Base-by-base conservation (phyloP, 805 yeast species). In the Debaryomyces hansenii region DNA sequence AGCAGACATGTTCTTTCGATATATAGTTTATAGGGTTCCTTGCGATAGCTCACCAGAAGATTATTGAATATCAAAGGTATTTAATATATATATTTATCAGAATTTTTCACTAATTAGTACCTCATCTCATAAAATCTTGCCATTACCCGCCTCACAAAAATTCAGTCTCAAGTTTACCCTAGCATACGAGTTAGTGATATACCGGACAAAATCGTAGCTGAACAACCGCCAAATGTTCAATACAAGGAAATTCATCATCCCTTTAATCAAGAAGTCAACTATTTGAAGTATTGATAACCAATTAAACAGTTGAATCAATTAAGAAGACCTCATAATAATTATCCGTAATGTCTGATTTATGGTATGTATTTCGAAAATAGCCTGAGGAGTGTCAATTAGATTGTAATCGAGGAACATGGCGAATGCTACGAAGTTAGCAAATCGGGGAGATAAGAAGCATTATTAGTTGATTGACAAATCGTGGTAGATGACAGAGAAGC, bases 341-440 rank as follows among this genome's bases (percentile, higher is more conserved):
- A 46, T 49, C 60, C 44, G 67, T 57, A 60, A 83, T 83, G 87
- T 80, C 88, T 68, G 88, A 83, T 70, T 84, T 83, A 75, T 84
- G 88, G 88, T 84, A 80, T 60, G 88, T 78, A 40, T 32, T 14
- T 16, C 27, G 2, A 24, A 20, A 15, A 39, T n/a, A 11, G 27
- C 34, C 10, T 31, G 5, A n/a, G 34, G 34, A 12, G 11, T 31
- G 35, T 42, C 14, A 15, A 21, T 35, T 11, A 16, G 14, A 15
- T 20, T 27, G 40, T 34, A 21, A 31, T 10, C 20, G 24, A 9
- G 21, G 35, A 34, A 27, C 33, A 33, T 33, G 28, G 45, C 27
- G 16, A 28, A 42, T 34, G 18, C 20, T 34, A 18, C 7, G 9
- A 20, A 18, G 37, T 9, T 21, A 14, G 24, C 9, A 28, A 11